Evolutionary conservation across 345 rosid genomes (phyloP).

Genomic region (Lumnitzera racemosa): DNA sequence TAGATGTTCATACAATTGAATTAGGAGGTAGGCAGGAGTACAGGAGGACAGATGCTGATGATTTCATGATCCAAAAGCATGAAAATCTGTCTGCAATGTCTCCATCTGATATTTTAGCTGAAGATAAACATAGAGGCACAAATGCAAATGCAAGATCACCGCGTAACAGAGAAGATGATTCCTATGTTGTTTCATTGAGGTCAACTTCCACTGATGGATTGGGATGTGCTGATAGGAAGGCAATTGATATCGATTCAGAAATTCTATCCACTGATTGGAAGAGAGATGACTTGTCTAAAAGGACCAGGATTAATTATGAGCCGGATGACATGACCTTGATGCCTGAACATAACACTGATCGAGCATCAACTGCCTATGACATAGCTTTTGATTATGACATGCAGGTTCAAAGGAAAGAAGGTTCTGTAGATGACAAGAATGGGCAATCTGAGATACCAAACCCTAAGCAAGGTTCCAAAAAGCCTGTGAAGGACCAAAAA

Average conservation of each 20-base stretch:
- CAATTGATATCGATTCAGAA: conserved; percentile 60
- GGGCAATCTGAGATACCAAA: conserved; percentile 26
- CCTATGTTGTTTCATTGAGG: conserved; percentile 63
- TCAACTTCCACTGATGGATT: conserved; percentile 32
- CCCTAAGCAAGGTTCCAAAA: conserved; percentile 41
- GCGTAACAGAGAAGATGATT: conserved; percentile 54
- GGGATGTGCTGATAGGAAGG: conserved; percentile 37
- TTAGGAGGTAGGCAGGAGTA: conserved; percentile 30
- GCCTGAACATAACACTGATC: conserved; percentile 66
- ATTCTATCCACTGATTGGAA: conserved; percentile 32
- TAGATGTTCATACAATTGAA: conserved; percentile 40
- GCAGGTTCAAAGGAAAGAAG: conserved; percentile 30
- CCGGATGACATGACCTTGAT: conserved; percentile 70
- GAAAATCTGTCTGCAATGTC: conserved; percentile 24
- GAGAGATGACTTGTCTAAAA: conserved; percentile 28
- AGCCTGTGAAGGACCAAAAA: conserved; percentile 51
- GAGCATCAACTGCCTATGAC: conserved; percentile 51
- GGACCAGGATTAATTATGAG: conserved; percentile 49
- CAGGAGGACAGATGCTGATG: conserved; percentile 44
- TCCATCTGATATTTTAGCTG: conserved; percentile 38
- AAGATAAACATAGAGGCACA: conserved; percentile 44
- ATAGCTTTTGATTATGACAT: conserved; percentile 73
- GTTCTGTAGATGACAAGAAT: conserved; percentile 30
- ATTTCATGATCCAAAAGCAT: conserved; percentile 37
- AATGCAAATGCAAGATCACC: conserved; percentile 39